Base-by-base conservation (phyloP, 495 filamentous ascomycete species). In the Daldinia concentrica region DNA sequence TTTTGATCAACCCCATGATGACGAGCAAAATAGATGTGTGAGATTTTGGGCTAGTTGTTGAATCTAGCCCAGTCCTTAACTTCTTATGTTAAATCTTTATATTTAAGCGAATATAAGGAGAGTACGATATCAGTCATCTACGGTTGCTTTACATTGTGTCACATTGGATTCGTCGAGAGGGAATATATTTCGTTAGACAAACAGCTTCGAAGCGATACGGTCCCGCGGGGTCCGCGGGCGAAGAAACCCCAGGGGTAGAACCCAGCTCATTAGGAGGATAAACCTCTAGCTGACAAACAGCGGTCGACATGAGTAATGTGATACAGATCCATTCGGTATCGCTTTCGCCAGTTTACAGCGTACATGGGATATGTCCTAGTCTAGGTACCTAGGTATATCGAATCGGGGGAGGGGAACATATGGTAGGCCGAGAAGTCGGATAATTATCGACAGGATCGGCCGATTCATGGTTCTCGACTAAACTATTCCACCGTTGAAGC, bases 1-100 rank as follows among this genome's bases (percentile, higher is more conserved):
- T 56, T 58, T 82, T 79, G 52, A 83, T 57, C 9, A 85, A 69
- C 14, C 81, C 81, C 83, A 85, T 85, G n/a, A 60, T 74, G 71
- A 58, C 36, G 54, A 50, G 9, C n/a, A 14, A 59, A 37, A 30
- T 9, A 36, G 24, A 30, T 9, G 24, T 4, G 6, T 12, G 43
- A 22, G 1, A 7, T 6, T 24, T 22, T 48, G 19, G 17, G 43
- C 7, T 19, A 3, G 15, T 3, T 48, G 8, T 19, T 24, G 43
- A 48, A 48, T 19, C 43, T 48, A 48, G 7, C 17, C 19, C 1
- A 22, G 43, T 24, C 17, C 12, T 48, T 48, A 19, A 22, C 17
- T 17, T 48, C 17, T 17, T 9, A 19, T 48, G 8, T 6, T 9
- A 12, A 12, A 48, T 9, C n/a, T 19, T 19, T 17, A 17, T 48